phyloP scores from a whole-genome alignment of 257 asterid genomes.

The Capsicum pubescens region DNA sequence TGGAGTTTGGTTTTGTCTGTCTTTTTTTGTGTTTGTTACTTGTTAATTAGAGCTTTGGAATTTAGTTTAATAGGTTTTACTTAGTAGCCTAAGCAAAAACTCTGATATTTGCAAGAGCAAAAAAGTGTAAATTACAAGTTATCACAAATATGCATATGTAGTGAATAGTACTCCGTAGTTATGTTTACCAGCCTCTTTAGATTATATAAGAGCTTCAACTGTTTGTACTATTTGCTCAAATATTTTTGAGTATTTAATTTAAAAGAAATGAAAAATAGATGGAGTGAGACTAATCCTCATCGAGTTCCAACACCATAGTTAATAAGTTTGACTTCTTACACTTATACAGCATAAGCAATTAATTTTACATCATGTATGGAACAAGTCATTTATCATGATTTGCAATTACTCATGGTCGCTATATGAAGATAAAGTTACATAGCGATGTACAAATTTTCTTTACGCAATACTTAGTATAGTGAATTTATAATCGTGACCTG shows the following conservation, averaged over 20 bases:
- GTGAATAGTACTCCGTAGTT: neutral
- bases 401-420: neutral
- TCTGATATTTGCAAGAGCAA: constrained; percentile 16
- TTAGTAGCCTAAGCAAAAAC: constrained; percentile 23
- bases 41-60: constrained; percentile 21
- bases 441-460: neutral
- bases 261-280: neutral
- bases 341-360: neutral
- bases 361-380: neutral
- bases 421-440: neutral
- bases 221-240: neutral
- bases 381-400: neutral
- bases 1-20: neutral
- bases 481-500: neutral
- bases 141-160: neutral
- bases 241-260: neutral
- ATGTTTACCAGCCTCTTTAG: neutral
- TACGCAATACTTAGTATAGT: neutral
- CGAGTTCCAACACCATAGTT: neutral
- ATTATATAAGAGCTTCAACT: neutral
- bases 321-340: neutral
- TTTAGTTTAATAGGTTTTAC: constrained; percentile 10
- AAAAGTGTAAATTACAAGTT: constrained; percentile 29
- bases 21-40: neutral
- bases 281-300: neutral